Percentiles rank a stretch among this genome's conserved stretches.
phyloP scores from a whole-genome alignment of 306 rosid species.

The Prinsepia uniflora region DNA sequence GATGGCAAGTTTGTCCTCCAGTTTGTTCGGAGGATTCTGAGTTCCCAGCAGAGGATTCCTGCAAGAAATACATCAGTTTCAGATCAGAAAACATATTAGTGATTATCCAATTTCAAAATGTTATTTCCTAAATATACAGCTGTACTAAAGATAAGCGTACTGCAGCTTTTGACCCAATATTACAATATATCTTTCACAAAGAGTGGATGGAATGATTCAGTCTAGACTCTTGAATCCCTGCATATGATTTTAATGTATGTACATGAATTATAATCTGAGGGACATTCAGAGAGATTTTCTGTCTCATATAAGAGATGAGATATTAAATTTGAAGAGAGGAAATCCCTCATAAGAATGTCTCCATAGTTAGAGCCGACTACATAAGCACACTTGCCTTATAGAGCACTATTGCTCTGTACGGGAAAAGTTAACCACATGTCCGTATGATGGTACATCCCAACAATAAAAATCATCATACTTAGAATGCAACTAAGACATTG shows the following conservation, averaged over 20 bases:
- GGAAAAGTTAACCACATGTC: neutral
- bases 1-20: constrained; percentile 83
- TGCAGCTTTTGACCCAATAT: neutral
- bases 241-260: neutral
- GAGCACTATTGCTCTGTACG: neutral
- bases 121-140: neutral
- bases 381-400: neutral
- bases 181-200: neutral
- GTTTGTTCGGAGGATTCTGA: constrained; percentile 64
- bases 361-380: neutral
- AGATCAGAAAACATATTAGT: neutral
- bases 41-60: constrained; percentile 71
- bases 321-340: neutral
- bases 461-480: neutral
- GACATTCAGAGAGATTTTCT: neutral
- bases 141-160: neutral
- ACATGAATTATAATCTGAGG: neutral
- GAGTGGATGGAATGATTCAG: neutral
- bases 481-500: constrained; percentile 18
- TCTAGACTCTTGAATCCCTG: neutral
- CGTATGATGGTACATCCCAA: neutral
- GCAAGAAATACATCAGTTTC: constrained; percentile 30
- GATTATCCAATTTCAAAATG: neutral
- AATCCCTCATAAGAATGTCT: neutral
- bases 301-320: too few species aligned